Conservation (phyloP, 192 early-diverging fungal species). For the Coemansia sp. region DNA sequence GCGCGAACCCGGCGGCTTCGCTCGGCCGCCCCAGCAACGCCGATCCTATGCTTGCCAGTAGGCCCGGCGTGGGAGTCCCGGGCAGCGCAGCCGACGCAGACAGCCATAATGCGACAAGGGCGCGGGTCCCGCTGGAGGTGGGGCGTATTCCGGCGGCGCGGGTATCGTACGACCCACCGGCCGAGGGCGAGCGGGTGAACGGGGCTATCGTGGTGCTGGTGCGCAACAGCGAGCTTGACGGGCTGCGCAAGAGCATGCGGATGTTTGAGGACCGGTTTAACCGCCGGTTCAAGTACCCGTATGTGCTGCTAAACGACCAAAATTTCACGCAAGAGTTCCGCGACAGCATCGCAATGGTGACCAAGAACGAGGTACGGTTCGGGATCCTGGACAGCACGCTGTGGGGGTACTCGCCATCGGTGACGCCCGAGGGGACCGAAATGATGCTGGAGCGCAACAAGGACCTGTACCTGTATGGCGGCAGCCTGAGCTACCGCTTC, state of each 20-base stretch:
- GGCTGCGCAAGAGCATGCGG: conserved; percentile 51
- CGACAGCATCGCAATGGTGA: conserved; percentile 36
- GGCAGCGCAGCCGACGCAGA: neutral
- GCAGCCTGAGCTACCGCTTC: conserved; percentile 61
- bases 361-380: conserved; percentile 42
- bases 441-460: conserved; percentile 41
- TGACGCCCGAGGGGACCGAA: conserved; percentile 32
- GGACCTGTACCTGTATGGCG: conserved; percentile 58
- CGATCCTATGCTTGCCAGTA: no score
- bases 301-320: conserved; percentile 72
- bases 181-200: conserved; percentile 40
- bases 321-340: conserved; percentile 68
- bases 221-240: conserved; percentile 63
- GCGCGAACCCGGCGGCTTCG: conserved; percentile 3
- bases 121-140: neutral
- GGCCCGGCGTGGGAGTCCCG: no score
- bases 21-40: conserved; percentile 1
- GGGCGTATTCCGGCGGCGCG: conserved; percentile 18
- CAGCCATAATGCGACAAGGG: neutral
- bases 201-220: conserved; percentile 61
- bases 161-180: conserved; percentile 34
- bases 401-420: conserved; percentile 44
- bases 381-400: conserved; percentile 27
- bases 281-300: conserved; percentile 64
- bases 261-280: conserved; percentile 70